phyloP scores from a whole-genome alignment of 306 rosid species.

The Ammopiptanthus mongolicus region DNA sequence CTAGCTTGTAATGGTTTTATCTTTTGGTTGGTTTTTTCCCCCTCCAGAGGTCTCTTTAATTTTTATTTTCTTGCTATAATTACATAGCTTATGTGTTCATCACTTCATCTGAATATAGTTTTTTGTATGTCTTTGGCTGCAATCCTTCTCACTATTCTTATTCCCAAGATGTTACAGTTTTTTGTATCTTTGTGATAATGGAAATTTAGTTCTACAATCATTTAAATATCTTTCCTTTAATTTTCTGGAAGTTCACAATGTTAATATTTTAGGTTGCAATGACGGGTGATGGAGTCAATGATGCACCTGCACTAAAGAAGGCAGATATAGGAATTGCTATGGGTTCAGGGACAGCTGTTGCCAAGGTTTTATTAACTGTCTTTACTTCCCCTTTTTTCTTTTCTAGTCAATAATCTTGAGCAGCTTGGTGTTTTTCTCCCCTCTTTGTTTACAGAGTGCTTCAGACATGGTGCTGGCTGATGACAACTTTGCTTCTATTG shows the following conservation, averaged over 20 bases:
- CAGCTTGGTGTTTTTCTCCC: background rate
- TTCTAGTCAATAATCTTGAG: conserved; percentile 15
- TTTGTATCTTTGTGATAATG: background rate
- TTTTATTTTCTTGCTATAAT: background rate
- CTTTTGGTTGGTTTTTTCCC: background rate
- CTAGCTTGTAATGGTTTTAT: background rate
- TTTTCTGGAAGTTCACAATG: conserved; percentile 12
- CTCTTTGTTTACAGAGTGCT: conserved; percentile 62
- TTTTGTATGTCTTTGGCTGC: conserved; percentile 9
- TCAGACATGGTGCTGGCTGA: conserved; percentile 98
- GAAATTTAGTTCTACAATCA: conserved; percentile 1
- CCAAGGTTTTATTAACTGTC: conserved; percentile 59
- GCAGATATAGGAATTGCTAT: conserved; percentile 99
- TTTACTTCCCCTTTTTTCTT: background rate
- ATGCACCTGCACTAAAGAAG: conserved; percentile 95
- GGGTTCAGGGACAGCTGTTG: conserved; percentile 99
- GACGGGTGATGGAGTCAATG: conserved; percentile 99
- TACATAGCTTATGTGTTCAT: background rate
- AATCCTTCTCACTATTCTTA: conserved; percentile 7
- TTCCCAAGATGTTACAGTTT: background rate
- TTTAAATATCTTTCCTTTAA: background rate
- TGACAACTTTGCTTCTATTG: conserved; percentile 95
- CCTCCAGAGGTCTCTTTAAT: background rate
- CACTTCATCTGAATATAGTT: conserved; percentile 10
- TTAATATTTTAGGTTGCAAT: conserved; percentile 76